Evolutionary conservation across 345 rosid species (phyloP).

Genomic region (Reutealis trisperma): DNA sequence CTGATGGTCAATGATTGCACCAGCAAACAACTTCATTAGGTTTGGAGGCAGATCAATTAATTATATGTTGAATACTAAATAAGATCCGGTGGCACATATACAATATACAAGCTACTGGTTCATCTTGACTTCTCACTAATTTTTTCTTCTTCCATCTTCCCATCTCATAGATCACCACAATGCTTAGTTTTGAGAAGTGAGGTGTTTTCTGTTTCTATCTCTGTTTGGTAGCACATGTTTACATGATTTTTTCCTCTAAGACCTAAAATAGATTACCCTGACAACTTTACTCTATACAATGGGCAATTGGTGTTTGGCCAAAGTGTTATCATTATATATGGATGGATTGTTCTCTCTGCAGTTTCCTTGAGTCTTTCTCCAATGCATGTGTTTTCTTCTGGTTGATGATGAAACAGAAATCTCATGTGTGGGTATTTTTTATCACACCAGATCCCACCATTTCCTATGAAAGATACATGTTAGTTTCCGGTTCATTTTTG

Average conservation of each 20-base stretch:
- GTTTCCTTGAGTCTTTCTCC: constrained; percentile 1
- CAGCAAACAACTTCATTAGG: neutral
- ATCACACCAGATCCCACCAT: neutral
- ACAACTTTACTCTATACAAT: neutral
- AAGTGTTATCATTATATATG: neutral
- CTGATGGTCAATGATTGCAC: neutral
- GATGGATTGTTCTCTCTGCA: neutral
- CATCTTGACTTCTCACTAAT: neutral
- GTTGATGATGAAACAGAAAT: constrained; percentile 1
- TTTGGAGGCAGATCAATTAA: neutral
- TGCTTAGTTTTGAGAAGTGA: neutral
- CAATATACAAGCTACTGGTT: neutral
- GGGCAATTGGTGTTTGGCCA: neutral
- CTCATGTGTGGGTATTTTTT: too few species aligned
- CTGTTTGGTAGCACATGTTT: too few species aligned
- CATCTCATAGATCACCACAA: neutral
- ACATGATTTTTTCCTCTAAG: neutral
- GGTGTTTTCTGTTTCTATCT: neutral
- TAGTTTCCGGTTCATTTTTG: neutral
- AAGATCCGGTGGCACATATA: neutral
- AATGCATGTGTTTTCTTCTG: neutral
- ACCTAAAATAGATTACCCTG: neutral
- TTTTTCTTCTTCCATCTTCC: neutral
- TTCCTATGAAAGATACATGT: neutral
- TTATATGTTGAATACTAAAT: neutral